Evolutionary conservation across 179 eudicot genomes (phyloP), one percentile per base, ranked within the genome.

Genomic region (Drosera spatulata): DNA sequence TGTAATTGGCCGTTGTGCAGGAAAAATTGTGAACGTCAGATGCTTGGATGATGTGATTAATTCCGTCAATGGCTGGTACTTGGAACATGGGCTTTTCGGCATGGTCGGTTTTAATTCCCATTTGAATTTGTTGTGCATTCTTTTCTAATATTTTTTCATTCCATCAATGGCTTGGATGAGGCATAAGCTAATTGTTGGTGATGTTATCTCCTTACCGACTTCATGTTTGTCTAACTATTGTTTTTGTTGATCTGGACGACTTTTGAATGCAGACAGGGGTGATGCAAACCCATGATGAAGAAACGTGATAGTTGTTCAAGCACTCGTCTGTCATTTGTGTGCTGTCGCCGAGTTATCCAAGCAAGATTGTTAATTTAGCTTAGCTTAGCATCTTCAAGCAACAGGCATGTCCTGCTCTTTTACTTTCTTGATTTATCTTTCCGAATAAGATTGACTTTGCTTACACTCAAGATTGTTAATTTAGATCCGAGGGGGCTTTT

Each of bases 1-100:
- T n/a, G n/a, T n/a, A n/a, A n/a, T n/a, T n/a, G n/a, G n/a, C n/a
- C n/a, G n/a, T n/a, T n/a, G n/a, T n/a, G n/a, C n/a, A n/a, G n/a
- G n/a, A n/a, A n/a, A n/a, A n/a, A n/a, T n/a, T n/a, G n/a, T n/a
- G n/a, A n/a, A n/a, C n/a, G n/a, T n/a, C n/a, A n/a, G n/a, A n/a
- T n/a, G n/a, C n/a, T 77, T 94, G 63, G 94, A 90, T 74, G 95
- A 94, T 75, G 95, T 94, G 55, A 85, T 94, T 63, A 81, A 84
- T 65, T 86, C 97, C 69, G 86, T 94, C 55, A 79, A 86, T 79
- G 87, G 87, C 53, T 94, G 99, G 97, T 94, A 94, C 73, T 81
- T 90, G 97, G 99, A 94, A 75, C 82, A 94, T 60, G 99, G 99
- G 43, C 94, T 90, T 67, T 94, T 94, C 72, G 99, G 95, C 82